Evolutionary conservation across 2,329 filamentous ascomycete genomes (phyloP), one percentile per base, ranked within the genome.

Genomic region (Sclerotinia subarctica): DNA sequence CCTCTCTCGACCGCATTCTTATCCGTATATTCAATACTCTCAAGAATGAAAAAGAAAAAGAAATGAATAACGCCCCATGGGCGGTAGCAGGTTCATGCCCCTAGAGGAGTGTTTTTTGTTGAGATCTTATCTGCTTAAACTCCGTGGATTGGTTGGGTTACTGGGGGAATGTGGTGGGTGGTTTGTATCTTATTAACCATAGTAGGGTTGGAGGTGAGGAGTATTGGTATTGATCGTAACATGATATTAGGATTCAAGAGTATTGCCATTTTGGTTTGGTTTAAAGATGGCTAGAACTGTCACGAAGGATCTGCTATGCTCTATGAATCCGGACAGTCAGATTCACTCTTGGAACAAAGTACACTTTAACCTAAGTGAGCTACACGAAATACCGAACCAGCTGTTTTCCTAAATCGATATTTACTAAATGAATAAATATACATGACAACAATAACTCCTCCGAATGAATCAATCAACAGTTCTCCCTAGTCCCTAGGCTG

Each of bases 401-500:
- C 29, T 38, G 24, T 0, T 11, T 49, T 24, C 26, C 10, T 11
- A 2, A 1, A 3, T 19, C 2, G 35, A 24, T 0, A 10, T n/a
- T 19, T 35, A 3, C 7, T 2, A 21, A n/a, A n/a, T 3, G 2
- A 2, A 49, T 15, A 21, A 26, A 51, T 2, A 15, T 13, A 26
- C 1, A 52, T 24, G 11, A n/a, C 2, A 29, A 17, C n/a, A 5
- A 47, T 3, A n/a, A 51, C 11, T 19, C 10, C 10, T 42, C 21
- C 10, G 2, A 35, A n/a, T 38, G 2, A 8, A 11, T 56, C 21
- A 56, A 15, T 63, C 46, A 24, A 38, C 5, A 38, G 29, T 24
- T 10, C 8, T 13, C 21, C 59, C 29, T 2, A 26, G 24, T 15
- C n/a, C 26, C 21, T 17, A 35, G 13, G 21, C 35, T 5, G 5